Conservation (phyloP, 176 grass and related monocot species). For the Tillandsia leiboldiana region DNA sequence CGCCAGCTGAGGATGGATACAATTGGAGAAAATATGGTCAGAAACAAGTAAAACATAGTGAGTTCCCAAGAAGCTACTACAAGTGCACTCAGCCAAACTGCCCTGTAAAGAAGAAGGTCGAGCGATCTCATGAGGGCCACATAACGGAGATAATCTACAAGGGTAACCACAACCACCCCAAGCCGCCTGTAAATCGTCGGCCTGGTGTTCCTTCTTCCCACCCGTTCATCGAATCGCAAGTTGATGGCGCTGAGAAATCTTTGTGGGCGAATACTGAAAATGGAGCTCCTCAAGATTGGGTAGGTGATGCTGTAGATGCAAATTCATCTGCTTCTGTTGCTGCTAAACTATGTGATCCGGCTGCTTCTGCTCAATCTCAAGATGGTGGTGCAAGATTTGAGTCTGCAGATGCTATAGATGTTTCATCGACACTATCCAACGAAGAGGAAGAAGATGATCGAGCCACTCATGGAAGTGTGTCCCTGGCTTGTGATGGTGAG, state of each 20-base stretch:
- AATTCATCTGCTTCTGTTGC: slow-evolving; percentile 24
- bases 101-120: slow-evolving; percentile 90
- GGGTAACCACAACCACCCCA: slow-evolving; percentile 57
- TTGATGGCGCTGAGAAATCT: background rate
- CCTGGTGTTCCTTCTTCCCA: slow-evolving; percentile 2
- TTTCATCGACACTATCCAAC: slow-evolving; percentile 28
- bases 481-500: slow-evolving; percentile 19
- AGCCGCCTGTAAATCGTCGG: slow-evolving; percentile 29
- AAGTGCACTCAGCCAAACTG: slow-evolving; percentile 88
- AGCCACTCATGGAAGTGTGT: slow-evolving; percentile 24
- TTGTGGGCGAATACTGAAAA: slow-evolving; percentile 12
- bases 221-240: slow-evolving; percentile 17
- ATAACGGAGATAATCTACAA: slow-evolving; percentile 98
- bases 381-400: slow-evolving; percentile 7
- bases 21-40: slow-evolving; percentile 98
- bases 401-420: slow-evolving; percentile 36
- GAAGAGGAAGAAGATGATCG: slow-evolving; percentile 43
- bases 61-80: slow-evolving; percentile 91
- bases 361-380: slow-evolving; percentile 35
- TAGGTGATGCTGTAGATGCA: slow-evolving; percentile 20
- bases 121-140: slow-evolving; percentile 73
- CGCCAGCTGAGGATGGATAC: slow-evolving; percentile 69
- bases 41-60: slow-evolving; percentile 96
- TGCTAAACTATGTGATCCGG: slow-evolving; percentile 36
- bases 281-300: slow-evolving; percentile 16